Percentiles rank a stretch among this genome's conserved stretches.
These are phyloP conservation scores for Elsinoe ampelina DNA, from an alignment of 2,329 filamentous ascomycete genomes.

Conservation along the genomic window DNA sequence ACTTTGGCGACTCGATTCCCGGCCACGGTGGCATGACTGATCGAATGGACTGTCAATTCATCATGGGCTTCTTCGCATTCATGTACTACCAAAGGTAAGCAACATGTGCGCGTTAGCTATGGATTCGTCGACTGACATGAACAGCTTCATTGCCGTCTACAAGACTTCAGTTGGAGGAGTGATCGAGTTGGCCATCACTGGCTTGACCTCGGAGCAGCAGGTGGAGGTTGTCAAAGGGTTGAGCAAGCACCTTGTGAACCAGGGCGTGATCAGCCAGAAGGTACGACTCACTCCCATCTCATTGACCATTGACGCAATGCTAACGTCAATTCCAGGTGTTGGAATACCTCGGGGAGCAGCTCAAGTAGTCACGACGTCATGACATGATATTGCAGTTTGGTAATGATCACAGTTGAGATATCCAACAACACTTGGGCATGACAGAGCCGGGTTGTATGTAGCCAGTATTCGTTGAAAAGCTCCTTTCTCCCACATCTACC, in stretches of 20 bases:
- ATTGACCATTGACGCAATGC: background rate
- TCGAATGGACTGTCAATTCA: constrained; percentile 99
- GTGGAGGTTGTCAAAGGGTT: constrained; percentile 62
- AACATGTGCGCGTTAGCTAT: background rate
- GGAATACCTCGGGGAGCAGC: constrained; percentile 26
- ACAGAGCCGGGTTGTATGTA: constrained; percentile 1
- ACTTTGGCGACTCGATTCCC: constrained; percentile 96
- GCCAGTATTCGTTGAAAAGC: background rate
- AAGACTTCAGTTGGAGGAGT: constrained; percentile 77
- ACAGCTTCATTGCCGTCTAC: constrained; percentile 81
- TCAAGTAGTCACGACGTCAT: constrained; percentile 16
- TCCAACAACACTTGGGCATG: background rate
- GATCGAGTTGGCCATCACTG: constrained; percentile 83
- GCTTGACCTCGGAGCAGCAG: constrained; percentile 80
- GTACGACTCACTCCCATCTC: constrained; percentile 30
- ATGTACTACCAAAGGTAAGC: constrained; percentile 73
- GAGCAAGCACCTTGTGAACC: constrained; percentile 55
- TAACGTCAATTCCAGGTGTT: constrained; percentile 14
- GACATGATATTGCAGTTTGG: constrained; percentile 6
- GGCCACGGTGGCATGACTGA: constrained; percentile 97
- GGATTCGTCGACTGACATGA: background rate
- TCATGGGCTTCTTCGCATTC: constrained; percentile 98
- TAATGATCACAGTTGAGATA: constrained; percentile 6
- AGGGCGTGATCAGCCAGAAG: constrained; percentile 47
- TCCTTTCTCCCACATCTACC: background rate